Evolutionary conservation across 352 stramenopile species (phyloP).

Genomic region (Phytopythium cucurbitacearum): DNA sequence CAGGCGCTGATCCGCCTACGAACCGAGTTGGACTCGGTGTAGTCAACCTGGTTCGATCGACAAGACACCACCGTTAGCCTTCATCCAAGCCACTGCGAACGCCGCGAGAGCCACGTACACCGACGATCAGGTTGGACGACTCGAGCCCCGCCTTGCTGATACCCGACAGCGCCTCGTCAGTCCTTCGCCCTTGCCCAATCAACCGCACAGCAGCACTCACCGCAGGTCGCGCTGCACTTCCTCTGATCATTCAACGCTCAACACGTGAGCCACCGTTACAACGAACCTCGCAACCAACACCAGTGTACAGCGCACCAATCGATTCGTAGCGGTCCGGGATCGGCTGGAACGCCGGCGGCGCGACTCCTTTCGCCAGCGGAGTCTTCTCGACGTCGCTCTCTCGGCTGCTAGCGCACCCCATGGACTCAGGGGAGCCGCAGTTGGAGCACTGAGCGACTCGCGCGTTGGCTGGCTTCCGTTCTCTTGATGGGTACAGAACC

Average conservation of each 20-base stretch:
- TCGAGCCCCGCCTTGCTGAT: conserved; percentile 49
- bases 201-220: conserved; percentile 4
- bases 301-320: conserved; percentile 20
- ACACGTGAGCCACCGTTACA: too few relatives aligned
- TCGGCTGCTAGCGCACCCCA: conserved; percentile 19
- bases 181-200: background rate
- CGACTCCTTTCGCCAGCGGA: conserved; percentile 4
- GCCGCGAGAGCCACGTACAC: conserved; percentile 9
- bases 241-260: conserved; percentile 12
- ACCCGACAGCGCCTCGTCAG: background rate
- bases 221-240: conserved; percentile 44
- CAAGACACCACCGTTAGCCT: background rate
- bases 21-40: conserved; percentile 42
- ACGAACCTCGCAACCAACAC: too few relatives aligned
- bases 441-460: too few relatives aligned
- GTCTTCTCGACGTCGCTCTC: conserved; percentile 1
- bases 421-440: background rate
- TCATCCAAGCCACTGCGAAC: background rate
- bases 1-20: background rate
- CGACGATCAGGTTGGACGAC: conserved; percentile 63
- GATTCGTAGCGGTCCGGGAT: conserved; percentile 63
- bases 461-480: too few relatives aligned
- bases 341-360: conserved; percentile 19
- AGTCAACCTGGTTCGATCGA: conserved; percentile 16
- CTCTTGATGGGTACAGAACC: too few relatives aligned